These are phyloP conservation scores for Dictyostelium intermedium DNA, from an alignment of 78 protist species.

Conservation along the genomic window DNA sequence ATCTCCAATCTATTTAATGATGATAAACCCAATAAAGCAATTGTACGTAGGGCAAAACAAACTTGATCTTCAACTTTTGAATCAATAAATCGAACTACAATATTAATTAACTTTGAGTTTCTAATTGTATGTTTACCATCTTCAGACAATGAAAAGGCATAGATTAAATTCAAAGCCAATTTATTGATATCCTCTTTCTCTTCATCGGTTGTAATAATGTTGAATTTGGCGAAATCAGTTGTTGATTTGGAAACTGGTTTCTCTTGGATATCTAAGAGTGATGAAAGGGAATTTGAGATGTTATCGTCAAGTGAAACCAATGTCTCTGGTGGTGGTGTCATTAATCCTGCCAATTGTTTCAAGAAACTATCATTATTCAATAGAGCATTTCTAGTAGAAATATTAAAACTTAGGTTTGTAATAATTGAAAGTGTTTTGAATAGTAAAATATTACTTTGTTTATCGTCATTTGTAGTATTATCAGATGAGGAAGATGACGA, in stretches of 20 bases:
- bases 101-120: conserved; percentile 25
- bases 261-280: conserved; percentile 48
- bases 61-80: conserved; percentile 59
- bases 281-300: not conserved
- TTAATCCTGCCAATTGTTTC: not conserved
- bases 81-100: conserved; percentile 27
- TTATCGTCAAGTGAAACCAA: conserved; percentile 28
- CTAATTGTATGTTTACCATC: conserved; percentile 48
- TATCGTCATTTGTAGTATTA: not conserved
- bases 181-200: conserved; percentile 65
- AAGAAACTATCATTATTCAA: not conserved
- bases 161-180: conserved; percentile 19
- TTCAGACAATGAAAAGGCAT: conserved; percentile 47
- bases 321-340: conserved; percentile 68
- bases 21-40: conserved; percentile 2
- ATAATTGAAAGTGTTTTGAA: conserved; percentile 55
- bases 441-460: not conserved
- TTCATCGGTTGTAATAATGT: conserved; percentile 4
- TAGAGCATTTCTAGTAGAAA: not conserved
- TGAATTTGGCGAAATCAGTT: not conserved
- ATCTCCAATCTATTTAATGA: conserved; percentile 39
- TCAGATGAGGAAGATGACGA: not conserved
- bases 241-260: not conserved
- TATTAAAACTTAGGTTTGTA: not conserved
- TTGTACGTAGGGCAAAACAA: conserved; percentile 33